These are phyloP conservation scores for Tolypocladium inflatum DNA, from an alignment of 2,329 filamentous ascomycete species.

Conservation along the genomic window DNA sequence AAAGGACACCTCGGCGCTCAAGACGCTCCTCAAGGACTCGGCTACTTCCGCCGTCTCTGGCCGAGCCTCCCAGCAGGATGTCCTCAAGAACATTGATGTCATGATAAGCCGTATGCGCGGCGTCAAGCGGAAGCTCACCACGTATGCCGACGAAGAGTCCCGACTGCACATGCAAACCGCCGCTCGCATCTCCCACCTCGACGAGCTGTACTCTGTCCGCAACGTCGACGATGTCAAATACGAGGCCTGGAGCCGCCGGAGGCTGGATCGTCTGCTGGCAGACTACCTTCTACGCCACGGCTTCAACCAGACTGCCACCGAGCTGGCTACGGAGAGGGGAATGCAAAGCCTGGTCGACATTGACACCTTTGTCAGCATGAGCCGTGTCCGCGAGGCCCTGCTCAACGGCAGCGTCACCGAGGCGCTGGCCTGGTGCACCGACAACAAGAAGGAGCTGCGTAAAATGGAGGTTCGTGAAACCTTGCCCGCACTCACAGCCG, in stretches of 20 bases:
- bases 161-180: constrained; percentile 65
- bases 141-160: constrained; percentile 69
- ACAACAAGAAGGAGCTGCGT: constrained; percentile 86
- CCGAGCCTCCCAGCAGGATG: constrained; percentile 53
- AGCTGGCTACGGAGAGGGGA: constrained; percentile 63
- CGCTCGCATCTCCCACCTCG: constrained; percentile 70
- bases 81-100: constrained; percentile 71
- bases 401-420: constrained; percentile 62
- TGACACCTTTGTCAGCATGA: constrained; percentile 77
- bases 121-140: constrained; percentile 77
- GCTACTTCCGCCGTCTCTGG: constrained; percentile 59
- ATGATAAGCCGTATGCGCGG: constrained; percentile 81
- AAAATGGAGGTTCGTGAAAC: constrained; percentile 61
- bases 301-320: constrained; percentile 66
- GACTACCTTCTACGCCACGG: constrained; percentile 85
- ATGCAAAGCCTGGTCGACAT: constrained; percentile 82
- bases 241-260: constrained; percentile 75
- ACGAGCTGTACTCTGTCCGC: constrained; percentile 70
- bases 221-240: constrained; percentile 87
- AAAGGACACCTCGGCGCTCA: constrained; percentile 55
- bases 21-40: constrained; percentile 50
- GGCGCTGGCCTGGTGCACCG: constrained; percentile 80
- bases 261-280: constrained; percentile 78
- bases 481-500: background rate
- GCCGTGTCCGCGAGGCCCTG: constrained; percentile 66